phyloP scores from a whole-genome alignment of 2,329 filamentous ascomycete species.

The Periconia sp. region DNA sequence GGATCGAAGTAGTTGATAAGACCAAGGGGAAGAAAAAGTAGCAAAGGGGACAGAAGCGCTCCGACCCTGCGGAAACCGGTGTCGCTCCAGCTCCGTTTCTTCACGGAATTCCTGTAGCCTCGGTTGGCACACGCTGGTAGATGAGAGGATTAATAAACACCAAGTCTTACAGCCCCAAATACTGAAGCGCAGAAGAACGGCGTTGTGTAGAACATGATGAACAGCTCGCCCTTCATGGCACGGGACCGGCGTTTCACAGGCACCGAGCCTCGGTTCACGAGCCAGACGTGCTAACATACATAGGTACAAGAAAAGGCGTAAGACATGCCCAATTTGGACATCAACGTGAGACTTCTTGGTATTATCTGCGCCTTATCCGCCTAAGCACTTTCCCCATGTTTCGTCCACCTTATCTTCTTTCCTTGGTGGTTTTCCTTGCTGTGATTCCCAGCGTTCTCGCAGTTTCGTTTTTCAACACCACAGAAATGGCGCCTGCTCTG shows the following conservation, averaged over 20 bases:
- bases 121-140: too few relatives aligned
- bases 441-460: not conserved
- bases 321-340: not conserved
- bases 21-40: constrained; percentile 65
- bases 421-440: not conserved
- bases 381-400: not conserved
- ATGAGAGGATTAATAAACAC: too few relatives aligned
- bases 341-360: not conserved
- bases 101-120: too few relatives aligned
- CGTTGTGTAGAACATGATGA: too few relatives aligned
- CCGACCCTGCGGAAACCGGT: too few relatives aligned
- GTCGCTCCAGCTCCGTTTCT: too few relatives aligned
- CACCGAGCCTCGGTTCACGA: not conserved
- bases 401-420: not conserved
- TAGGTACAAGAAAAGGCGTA: not conserved
- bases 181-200: too few relatives aligned
- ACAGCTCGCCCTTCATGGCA: too few relatives aligned
- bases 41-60: too few relatives aligned
- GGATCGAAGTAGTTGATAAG: constrained; percentile 68
- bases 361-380: not conserved
- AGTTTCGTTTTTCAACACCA: not conserved
- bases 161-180: too few relatives aligned
- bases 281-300: not conserved
- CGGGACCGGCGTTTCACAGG: not conserved
- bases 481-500: not conserved